phyloP scores from a whole-genome alignment of 805 yeast species.

The Metschnikowia anglica region DNA sequence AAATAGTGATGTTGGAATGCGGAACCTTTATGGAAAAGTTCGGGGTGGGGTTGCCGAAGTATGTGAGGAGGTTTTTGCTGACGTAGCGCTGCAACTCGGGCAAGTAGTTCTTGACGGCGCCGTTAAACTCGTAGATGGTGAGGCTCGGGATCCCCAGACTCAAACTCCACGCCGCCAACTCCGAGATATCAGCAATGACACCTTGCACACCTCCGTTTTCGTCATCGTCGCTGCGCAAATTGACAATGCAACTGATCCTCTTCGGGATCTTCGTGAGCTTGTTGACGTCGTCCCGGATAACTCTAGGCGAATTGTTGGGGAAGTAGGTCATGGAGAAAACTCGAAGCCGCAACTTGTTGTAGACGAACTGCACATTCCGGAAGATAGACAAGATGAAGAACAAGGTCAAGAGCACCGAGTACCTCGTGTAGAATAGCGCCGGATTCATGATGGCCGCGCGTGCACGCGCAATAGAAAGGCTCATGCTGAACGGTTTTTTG shows the following conservation, averaged over 20 bases:
- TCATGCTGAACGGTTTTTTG: background rate
- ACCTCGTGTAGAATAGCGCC: conserved; percentile 12
- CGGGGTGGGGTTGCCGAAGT: conserved; percentile 76
- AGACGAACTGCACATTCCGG: conserved; percentile 51
- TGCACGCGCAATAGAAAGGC: background rate
- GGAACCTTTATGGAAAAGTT: conserved; percentile 63
- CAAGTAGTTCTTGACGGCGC: conserved; percentile 43
- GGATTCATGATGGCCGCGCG: conserved; percentile 1
- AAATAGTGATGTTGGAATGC: conserved; percentile 52
- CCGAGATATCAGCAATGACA: conserved; percentile 71
- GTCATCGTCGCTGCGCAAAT: conserved; percentile 69
- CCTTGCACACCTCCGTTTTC: conserved; percentile 91
- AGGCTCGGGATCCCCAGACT: conserved; percentile 78
- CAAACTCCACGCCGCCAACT: conserved; percentile 82
- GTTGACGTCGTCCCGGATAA: conserved; percentile 79
- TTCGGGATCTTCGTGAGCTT: conserved; percentile 75
- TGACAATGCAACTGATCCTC: conserved; percentile 72
- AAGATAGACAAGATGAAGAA: conserved; percentile 57
- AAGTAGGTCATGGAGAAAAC: conserved; percentile 61
- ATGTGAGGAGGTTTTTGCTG: conserved; percentile 56
- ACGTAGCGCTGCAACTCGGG: conserved; percentile 59
- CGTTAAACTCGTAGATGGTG: conserved; percentile 77
- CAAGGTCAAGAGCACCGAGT: conserved; percentile 40
- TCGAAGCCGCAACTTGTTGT: conserved; percentile 54
- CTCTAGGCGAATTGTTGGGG: conserved; percentile 71